These are phyloP conservation scores for Teunomyces tritomae DNA, from an alignment of 805 yeast genomes.

Conservation along the genomic window DNA sequence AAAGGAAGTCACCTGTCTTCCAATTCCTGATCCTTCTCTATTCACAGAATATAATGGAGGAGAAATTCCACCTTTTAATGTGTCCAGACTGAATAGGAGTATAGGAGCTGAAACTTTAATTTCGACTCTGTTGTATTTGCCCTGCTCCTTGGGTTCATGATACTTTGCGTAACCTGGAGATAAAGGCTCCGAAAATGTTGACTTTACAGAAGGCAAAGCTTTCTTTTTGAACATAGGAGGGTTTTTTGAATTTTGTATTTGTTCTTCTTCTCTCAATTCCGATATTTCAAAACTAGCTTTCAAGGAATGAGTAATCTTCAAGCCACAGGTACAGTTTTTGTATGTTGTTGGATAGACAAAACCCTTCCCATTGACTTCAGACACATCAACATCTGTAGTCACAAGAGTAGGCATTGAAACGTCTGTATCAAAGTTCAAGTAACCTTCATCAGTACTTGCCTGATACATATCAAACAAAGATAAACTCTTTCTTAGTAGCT, in stretches of 20 bases:
- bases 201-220: neutral
- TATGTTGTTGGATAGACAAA: slow-evolving; percentile 5
- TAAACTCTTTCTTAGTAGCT: neutral
- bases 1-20: neutral
- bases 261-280: slow-evolving; percentile 2
- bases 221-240: slow-evolving; percentile 2
- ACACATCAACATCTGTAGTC: neutral
- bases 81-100: slow-evolving; percentile 7
- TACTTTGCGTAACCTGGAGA: neutral
- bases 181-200: neutral
- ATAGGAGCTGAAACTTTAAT: slow-evolving; percentile 14
- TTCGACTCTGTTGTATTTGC: slow-evolving; percentile 10
- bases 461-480: neutral
- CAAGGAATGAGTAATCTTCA: slow-evolving; percentile 9
- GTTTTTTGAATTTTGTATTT: slow-evolving; percentile 2
- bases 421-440: neutral
- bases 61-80: slow-evolving; percentile 9
- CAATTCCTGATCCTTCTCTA: neutral
- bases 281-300: slow-evolving; percentile 11
- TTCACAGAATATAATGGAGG: slow-evolving; percentile 11
- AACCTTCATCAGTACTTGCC: neutral
- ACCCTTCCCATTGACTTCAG: neutral
- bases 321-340: slow-evolving; percentile 6
- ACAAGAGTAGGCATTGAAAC: slow-evolving; percentile 3
- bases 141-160: neutral